Evolutionary conservation across 129 eudicot species (phyloP).

Genomic region (Gnaphalium uliginosum): DNA sequence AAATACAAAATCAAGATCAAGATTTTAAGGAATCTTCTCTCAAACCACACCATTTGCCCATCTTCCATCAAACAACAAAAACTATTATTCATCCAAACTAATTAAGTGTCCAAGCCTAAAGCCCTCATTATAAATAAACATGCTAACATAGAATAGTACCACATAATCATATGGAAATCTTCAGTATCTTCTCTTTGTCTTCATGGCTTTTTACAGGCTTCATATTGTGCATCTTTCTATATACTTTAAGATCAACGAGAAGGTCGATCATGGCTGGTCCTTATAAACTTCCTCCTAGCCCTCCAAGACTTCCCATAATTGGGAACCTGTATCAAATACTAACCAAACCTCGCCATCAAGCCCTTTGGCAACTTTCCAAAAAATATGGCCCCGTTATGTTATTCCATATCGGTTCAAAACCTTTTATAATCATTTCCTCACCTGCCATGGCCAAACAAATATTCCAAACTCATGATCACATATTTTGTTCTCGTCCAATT

Average conservation of each 20-base stretch:
- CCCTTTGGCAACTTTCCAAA: conserved; percentile 10
- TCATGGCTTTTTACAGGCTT: neutral
- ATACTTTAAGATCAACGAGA: neutral
- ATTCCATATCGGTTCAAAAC: conserved; percentile 1
- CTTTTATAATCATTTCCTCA: neutral
- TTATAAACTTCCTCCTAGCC: neutral
- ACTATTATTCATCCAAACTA: too few relatives aligned
- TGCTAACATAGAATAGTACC: too few relatives aligned
- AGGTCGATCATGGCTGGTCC: neutral
- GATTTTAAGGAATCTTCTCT: too few relatives aligned
- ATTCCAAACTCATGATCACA: neutral
- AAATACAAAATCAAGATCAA: too few relatives aligned
- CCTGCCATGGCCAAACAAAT: conserved; percentile 15
- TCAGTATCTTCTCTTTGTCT: neutral
- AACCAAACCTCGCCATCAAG: neutral
- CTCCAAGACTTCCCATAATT: neutral
- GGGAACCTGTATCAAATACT: neutral
- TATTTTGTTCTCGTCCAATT: neutral
- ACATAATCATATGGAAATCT: neutral
- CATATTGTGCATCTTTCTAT: neutral
- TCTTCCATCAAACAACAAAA: too few relatives aligned
- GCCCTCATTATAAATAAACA: too few relatives aligned
- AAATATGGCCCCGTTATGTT: neutral
- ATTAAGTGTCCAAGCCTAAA: too few relatives aligned
- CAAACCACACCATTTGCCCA: too few relatives aligned